These are phyloP conservation scores for Xylaria hypoxylon DNA, from an alignment of 2,329 filamentous ascomycete species.

Conservation along the genomic window DNA sequence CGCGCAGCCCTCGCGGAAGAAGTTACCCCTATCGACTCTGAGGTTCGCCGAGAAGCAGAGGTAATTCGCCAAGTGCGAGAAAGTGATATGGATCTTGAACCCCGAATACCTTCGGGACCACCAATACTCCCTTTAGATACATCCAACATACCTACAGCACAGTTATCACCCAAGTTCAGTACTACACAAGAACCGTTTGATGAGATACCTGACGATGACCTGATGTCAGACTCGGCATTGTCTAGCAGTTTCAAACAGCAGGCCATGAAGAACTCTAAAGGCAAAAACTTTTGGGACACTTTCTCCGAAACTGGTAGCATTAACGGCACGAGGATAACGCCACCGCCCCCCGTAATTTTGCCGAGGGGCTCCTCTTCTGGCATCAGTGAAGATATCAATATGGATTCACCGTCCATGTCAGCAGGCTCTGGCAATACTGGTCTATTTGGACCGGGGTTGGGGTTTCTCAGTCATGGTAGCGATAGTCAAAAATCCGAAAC, in stretches of 20 bases:
- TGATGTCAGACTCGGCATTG: conserved; percentile 68
- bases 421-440: conserved; percentile 52
- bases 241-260: conserved; percentile 81
- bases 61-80: conserved; percentile 96
- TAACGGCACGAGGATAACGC: conserved; percentile 56
- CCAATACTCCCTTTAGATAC: conserved; percentile 55
- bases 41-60: conserved; percentile 90
- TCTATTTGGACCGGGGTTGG: conserved; percentile 49
- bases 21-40: conserved; percentile 85
- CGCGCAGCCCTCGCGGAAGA: conserved; percentile 91
- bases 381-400: conserved; percentile 76
- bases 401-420: conserved; percentile 73
- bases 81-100: conserved; percentile 77
- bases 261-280: conserved; percentile 76
- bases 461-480: conserved; percentile 48
- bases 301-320: conserved; percentile 76
- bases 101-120: conserved; percentile 51
- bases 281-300: conserved; percentile 80
- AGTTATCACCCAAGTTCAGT: conserved; percentile 75
- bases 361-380: conserved; percentile 69
- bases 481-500: conserved; percentile 53
- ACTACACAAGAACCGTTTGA: conserved; percentile 74
- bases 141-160: conserved; percentile 66
- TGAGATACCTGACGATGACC: conserved; percentile 76
- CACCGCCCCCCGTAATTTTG: conserved; percentile 74